Conservation (phyloP, 345 rosid genomes). For the Bruguiera gymnorhiza region DNA sequence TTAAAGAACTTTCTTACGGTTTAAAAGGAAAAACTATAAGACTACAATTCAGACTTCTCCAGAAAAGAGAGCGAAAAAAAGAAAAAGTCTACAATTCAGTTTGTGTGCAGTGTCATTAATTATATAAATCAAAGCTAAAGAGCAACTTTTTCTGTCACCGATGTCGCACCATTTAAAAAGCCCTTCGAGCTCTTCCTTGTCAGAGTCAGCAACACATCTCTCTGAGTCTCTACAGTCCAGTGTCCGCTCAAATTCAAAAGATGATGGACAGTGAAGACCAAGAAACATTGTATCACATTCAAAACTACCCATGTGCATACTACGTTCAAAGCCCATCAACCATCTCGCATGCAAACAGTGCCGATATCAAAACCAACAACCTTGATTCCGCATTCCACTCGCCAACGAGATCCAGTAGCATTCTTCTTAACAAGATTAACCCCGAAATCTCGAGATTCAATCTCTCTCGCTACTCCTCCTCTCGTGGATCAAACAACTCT, state of each 20-base stretch:
- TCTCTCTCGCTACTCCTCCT: slow-evolving; percentile 48
- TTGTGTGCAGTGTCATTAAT: no score
- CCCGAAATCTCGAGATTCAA: slow-evolving; percentile 28
- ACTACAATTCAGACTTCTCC: no score
- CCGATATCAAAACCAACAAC: slow-evolving; percentile 20
- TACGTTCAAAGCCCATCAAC: slow-evolving; percentile 81
- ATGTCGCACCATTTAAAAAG: no score
- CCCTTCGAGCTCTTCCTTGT: not conserved
- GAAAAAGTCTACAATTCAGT: no score
- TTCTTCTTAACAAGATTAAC: slow-evolving; percentile 16
- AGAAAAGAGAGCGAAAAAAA: no score
- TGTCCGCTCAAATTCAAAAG: slow-evolving; percentile 14
- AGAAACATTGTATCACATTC: slow-evolving; percentile 34
- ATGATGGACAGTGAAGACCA: slow-evolving; percentile 48
- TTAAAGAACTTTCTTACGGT: no score
- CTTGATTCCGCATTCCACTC: slow-evolving; percentile 39
- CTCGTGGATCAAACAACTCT: slow-evolving; percentile 51
- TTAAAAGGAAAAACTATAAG: no score
- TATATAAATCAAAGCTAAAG: no score
- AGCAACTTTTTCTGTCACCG: no score
- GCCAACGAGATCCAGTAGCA: slow-evolving; percentile 33
- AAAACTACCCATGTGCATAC: slow-evolving; percentile 42
- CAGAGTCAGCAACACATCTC: slow-evolving; percentile 2
- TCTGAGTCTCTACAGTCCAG: slow-evolving; percentile 1
- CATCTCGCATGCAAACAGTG: slow-evolving; percentile 50